Percentiles rank a stretch among this genome's conserved stretches.
These are phyloP conservation scores for Phaeosphaeriaceae sp. DNA, from an alignment of 2,329 filamentous ascomycete genomes.

Conservation along the genomic window DNA sequence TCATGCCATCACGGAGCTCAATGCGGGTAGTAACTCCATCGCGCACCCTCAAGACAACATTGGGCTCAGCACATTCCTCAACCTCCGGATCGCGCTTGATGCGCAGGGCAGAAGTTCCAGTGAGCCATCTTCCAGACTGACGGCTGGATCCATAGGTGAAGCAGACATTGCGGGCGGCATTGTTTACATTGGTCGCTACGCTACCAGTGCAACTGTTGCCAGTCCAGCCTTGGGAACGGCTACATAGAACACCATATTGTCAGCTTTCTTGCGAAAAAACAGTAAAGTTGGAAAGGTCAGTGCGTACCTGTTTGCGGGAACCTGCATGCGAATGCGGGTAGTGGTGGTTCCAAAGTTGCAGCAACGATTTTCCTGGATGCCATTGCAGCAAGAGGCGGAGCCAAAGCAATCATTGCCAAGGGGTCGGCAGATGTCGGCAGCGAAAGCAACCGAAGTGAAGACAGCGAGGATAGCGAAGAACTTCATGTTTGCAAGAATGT, in stretches of 20 bases:
- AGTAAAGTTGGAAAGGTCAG: background rate
- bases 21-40: constrained; percentile 8
- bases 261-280: background rate
- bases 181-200: background rate
- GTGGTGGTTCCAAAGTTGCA: constrained; percentile 5
- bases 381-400: constrained; percentile 1
- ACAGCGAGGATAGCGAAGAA: constrained; percentile 5
- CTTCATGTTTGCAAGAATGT: background rate
- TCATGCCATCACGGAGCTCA: constrained; percentile 5
- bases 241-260: background rate
- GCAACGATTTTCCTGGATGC: constrained; percentile 4
- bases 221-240: background rate
- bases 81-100: constrained; percentile 5
- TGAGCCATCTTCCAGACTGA: constrained; percentile 5
- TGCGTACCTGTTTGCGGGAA: constrained; percentile 6
- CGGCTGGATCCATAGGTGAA: constrained; percentile 2
- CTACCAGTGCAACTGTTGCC: constrained; percentile 1
- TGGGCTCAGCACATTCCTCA: constrained; percentile 7
- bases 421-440: constrained; percentile 6
- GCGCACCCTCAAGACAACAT: constrained; percentile 6
- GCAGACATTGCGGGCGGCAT: constrained; percentile 4
- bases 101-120: background rate
- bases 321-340: constrained; percentile 3
- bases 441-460: constrained; percentile 1
- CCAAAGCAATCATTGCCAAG: background rate